Base-by-base conservation (phyloP, 2,329 filamentous ascomycete genomes). In the Cladophialophora bantiana region DNA sequence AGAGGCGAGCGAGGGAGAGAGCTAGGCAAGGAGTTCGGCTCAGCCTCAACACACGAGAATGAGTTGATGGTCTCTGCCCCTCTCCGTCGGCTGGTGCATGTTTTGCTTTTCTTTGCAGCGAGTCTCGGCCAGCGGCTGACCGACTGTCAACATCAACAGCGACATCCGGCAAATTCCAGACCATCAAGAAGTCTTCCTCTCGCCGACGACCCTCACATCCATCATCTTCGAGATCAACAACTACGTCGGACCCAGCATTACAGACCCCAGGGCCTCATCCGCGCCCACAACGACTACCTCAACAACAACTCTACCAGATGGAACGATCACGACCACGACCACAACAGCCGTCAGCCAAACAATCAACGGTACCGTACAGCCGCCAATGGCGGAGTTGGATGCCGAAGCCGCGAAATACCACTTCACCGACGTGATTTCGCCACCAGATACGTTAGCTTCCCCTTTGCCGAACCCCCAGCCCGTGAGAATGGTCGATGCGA, bases 101-200 rank as follows among this genome's bases (percentile, higher is more conserved):
- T 9, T 12, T 13, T 12, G n/a, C 31, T 38, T 18, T 5, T 52
- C 5, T 6, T 7, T 48, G 9, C 40, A 34, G 36, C 38, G 31
- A 18, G n/a, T 34, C 15, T 20, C 6, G 34, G 12, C 26, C 6
- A 26, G 6, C n/a, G 34, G n/a, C 55, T 15, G n/a, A 40, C 50
- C 3, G 12, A 45, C 45, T 53, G 40, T 32, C 38, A 56, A 55
- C 61, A 4, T 35, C 15, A 15, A 38, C 63, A 73, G 70, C 58
- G 65, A 69, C 53, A 58, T 74, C 60, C 72, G 72, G 59, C 70
- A 74, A 62, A 69, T 74, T 57, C 72, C 72, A 3, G 69, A 94
- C 77, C 91, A 96, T 78, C 94, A 98, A 82, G 94, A 97, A 83
- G 90, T 97, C 73, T 97, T 89, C 81, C 89, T 97, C 75, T 93